Conservation (phyloP, 163 green algal species). For the Coccomyxa subellipsoidea region DNA sequence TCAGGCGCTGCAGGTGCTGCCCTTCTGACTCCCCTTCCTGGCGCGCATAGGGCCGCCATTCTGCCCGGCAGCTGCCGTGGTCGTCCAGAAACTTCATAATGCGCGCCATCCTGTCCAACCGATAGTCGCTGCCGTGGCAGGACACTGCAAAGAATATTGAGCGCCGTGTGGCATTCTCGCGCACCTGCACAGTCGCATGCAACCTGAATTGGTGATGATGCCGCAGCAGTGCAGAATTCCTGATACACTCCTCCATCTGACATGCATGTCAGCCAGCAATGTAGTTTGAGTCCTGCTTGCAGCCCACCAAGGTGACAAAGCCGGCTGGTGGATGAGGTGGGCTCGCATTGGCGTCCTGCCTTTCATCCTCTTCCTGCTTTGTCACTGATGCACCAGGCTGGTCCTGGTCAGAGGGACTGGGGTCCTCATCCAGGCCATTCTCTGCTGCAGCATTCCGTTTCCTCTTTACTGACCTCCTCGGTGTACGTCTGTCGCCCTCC, state of each 20-base stretch:
- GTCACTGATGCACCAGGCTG: not conserved
- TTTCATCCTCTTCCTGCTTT: not conserved
- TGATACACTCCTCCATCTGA: no score
- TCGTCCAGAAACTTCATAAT: not conserved
- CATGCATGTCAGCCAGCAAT: no score
- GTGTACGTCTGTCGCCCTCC: no score
- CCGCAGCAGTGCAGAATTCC: not conserved
- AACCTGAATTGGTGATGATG: not conserved
- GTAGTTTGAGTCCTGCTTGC: no score
- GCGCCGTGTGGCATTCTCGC: not conserved
- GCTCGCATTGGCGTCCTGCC: not conserved
- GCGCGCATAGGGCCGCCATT: not conserved
- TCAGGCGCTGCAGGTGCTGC: not conserved
- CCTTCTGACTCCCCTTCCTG: not conserved
- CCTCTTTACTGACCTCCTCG: no score
- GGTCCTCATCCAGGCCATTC: not conserved
- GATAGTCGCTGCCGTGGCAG: not conserved
- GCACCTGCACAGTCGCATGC: not conserved
- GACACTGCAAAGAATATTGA: not conserved
- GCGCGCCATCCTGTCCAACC: not conserved
- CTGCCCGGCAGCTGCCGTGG: not conserved
- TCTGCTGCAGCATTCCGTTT: not conserved
- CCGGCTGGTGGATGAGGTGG: not conserved
- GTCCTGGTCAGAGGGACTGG: not conserved
- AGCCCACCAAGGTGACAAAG: not conserved